phyloP scores from a whole-genome alignment of 768 basidiomycete species.

The Floccularia luteovirens region DNA sequence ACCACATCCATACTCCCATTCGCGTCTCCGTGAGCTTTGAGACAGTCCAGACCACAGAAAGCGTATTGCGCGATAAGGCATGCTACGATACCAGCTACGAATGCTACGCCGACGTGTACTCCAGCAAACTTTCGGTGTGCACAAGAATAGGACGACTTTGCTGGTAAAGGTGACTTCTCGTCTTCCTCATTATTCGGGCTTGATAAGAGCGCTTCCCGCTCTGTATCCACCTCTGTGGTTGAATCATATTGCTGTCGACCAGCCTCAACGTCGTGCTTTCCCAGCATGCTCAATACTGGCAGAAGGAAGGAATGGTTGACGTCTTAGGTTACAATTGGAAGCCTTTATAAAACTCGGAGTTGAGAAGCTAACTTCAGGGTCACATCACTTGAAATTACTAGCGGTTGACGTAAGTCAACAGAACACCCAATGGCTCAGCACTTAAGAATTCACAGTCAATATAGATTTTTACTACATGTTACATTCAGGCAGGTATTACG shows the following conservation, averaged over 20 bases:
- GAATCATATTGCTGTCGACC: conserved; percentile 4
- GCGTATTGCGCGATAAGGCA: conserved; percentile 44
- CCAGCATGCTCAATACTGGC: too few species aligned
- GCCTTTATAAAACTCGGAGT: too few species aligned
- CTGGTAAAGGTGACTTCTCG: conserved; percentile 6
- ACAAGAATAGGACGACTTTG: conserved; percentile 9
- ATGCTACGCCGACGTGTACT: conserved; percentile 38
- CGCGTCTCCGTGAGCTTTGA: conserved; percentile 12
- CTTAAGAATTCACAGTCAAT: too few species aligned
- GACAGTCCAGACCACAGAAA: conserved; percentile 34
- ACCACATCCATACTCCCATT: conserved; percentile 1
- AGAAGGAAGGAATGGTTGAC: too few species aligned
- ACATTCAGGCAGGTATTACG: too few species aligned
- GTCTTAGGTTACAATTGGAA: too few species aligned
- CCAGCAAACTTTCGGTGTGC: conserved; percentile 20
- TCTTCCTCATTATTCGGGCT: conserved; percentile 8
- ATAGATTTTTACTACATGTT: too few species aligned
- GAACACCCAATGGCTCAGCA: too few species aligned
- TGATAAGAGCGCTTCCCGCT: conserved; percentile 21
- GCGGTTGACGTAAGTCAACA: too few species aligned
- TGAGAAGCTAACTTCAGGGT: too few species aligned
- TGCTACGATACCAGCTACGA: conserved; percentile 43
- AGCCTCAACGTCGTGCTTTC: conserved; percentile 9
- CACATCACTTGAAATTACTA: too few species aligned
- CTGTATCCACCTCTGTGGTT: conserved; percentile 9